A percentile compares a stretch with the other conserved stretches of the same genome.
Conservation (phyloP, 2,329 filamentous ascomycete genomes). For the Cladophialophora yegresii region DNA sequence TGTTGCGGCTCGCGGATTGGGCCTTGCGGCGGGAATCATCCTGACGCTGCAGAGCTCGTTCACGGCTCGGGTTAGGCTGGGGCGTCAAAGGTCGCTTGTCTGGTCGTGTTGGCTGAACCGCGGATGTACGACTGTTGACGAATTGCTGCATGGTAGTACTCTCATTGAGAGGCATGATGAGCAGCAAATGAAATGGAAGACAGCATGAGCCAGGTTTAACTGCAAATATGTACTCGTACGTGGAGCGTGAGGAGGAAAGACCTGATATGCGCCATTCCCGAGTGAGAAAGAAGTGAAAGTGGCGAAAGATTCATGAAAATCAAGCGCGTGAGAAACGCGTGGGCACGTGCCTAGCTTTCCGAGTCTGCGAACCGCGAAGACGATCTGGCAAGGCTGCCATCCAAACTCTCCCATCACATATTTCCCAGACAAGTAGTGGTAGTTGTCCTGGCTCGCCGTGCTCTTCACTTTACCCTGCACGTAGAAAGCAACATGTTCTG, state of each 20-base stretch:
- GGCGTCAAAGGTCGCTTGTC: conserved; percentile 26
- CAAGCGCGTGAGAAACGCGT: conserved; percentile 14
- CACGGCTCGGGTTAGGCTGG: conserved; percentile 20
- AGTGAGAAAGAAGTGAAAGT: background rate
- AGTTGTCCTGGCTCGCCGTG: background rate
- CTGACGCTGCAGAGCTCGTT: conserved; percentile 20
- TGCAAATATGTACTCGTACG: background rate
- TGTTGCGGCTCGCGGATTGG: conserved; percentile 8
- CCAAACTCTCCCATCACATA: too few species aligned
- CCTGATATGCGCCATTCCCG: background rate
- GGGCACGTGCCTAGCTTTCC: conserved; percentile 18
- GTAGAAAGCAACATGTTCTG: background rate
- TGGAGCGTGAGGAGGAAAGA: background rate
- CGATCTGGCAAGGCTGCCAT: background rate
- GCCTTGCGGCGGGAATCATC: conserved; percentile 11
- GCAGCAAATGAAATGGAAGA: background rate
- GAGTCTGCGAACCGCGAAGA: background rate
- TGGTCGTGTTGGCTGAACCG: background rate
- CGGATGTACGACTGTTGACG: conserved; percentile 21
- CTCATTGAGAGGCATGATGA: conserved; percentile 25
- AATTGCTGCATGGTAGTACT: conserved; percentile 17
- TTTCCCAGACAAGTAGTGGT: background rate
- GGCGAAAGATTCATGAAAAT: background rate
- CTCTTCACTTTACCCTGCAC: background rate
- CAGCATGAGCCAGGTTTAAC: background rate